A percentile compares a stretch with the other conserved stretches of the same genome.
Conservation (phyloP, 257 asterid species). For the Nicotiana attenuata region DNA sequence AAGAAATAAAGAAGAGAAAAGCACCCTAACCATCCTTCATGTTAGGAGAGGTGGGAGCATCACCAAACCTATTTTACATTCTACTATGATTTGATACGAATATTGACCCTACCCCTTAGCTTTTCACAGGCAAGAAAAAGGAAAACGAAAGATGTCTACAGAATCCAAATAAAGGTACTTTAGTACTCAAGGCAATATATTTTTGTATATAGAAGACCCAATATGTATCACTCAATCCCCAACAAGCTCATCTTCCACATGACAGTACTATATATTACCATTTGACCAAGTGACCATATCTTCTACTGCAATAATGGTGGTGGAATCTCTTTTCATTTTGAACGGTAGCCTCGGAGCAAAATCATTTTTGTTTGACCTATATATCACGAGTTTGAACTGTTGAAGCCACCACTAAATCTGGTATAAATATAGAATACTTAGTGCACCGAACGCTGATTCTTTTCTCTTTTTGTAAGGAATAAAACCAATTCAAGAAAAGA, state of each 20-base stretch:
- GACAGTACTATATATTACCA: background rate
- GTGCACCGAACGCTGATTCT: too few relatives aligned
- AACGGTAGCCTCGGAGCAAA: too few relatives aligned
- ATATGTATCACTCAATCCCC: conserved; percentile 15
- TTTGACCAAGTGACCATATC: conserved; percentile 8
- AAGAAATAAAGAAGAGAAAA: background rate
- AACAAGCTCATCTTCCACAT: conserved; percentile 20
- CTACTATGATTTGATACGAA: conserved; percentile 25
- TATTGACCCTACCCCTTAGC: background rate
- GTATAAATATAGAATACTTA: too few relatives aligned
- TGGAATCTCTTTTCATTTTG: too few relatives aligned
- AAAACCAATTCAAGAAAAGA: too few relatives aligned
- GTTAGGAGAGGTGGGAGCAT: conserved; percentile 23
- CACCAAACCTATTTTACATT: conserved; percentile 13
- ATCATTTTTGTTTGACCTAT: too few relatives aligned
- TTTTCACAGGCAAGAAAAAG: background rate
- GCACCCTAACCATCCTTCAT: conserved; percentile 17
- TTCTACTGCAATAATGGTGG: background rate
- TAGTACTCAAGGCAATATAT: conserved; percentile 13
- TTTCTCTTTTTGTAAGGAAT: too few relatives aligned
- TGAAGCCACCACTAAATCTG: accelerated
- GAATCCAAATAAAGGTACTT: conserved; percentile 18
- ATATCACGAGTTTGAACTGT: too few relatives aligned
- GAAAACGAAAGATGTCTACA: background rate
- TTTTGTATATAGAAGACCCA: background rate